phyloP scores from a whole-genome alignment of 176 grass and related monocot genomes.

The Phoenix roebelenii region DNA sequence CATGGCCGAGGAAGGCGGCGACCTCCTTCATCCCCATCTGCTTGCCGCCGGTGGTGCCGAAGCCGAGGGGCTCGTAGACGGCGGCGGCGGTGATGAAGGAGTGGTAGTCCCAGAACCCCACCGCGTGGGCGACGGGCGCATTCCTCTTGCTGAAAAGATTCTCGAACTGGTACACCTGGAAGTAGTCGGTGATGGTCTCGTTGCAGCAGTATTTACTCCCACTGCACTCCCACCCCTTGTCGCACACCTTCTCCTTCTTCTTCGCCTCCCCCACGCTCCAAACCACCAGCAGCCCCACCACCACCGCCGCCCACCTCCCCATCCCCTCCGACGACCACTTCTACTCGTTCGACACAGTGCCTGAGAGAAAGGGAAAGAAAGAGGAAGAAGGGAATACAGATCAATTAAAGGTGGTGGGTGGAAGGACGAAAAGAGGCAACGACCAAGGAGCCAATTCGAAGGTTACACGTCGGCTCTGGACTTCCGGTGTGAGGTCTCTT shows the following conservation, averaged over 20 bases:
- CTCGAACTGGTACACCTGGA: conserved; percentile 80
- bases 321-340: background rate
- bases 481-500: too few species aligned
- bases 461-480: too few species aligned
- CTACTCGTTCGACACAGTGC: too few species aligned
- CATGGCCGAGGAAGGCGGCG: conserved; percentile 84
- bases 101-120: conserved; percentile 65
- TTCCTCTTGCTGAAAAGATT: conserved; percentile 79
- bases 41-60: conserved; percentile 73
- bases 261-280: conserved; percentile 15
- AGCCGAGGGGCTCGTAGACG: conserved; percentile 59
- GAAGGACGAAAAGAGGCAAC: too few species aligned
- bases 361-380: too few species aligned
- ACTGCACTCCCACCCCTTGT: conserved; percentile 85
- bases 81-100: conserved; percentile 70
- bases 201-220: conserved; percentile 79
- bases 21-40: conserved; percentile 58
- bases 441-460: too few species aligned
- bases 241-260: conserved; percentile 41
- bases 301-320: conserved; percentile 7
- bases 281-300: conserved; percentile 14
- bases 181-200: conserved; percentile 68
- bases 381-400: too few species aligned
- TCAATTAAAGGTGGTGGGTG: too few species aligned
- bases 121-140: conserved; percentile 43